Base-by-base conservation (phyloP, 768 basidiomycete species). In the Hericium erinaceus region DNA sequence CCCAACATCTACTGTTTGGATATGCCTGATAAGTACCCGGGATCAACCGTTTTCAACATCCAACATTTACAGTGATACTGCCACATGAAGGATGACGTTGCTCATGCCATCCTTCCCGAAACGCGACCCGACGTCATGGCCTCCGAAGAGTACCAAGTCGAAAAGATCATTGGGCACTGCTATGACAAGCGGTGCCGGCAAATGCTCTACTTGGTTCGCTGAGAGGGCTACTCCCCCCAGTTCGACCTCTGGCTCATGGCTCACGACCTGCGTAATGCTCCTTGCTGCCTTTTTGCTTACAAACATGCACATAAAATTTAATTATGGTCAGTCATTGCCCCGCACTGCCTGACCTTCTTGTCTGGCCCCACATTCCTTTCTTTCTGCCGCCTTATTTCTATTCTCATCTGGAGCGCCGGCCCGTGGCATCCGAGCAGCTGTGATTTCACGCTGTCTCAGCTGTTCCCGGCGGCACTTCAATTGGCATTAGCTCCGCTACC, bases 31-130 rank as follows among this genome's bases (percentile, higher is more conserved):
- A 61, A 60, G 1, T 69, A 66, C 56, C 53, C 59, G 0, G 62
- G 63, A 15, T 61, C 65, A 37, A 60, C 62, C 4, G 60, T 68
- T 2, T n/a, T 69, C 3, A 67, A 69, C 48, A 61, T 66, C 4
- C 52, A 54, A 9, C 67, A 69, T 10, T 24, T 52, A 3, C 10
- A 44, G 4, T 40, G 28, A 2, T 11, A 52, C 18, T 11, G 52
- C 13, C 20, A 26, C 4, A 24, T 57, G 4, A 41, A 38, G 7
- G 8, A 24, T 0, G 33, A 52, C 51, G 56, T 66, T 33, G 65
- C 61, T 5, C 33, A 54, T 11, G 3, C 44, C 11, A 20, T 26
- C 20, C 5, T 37, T 18, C 48, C 54, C 40, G 33, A 52, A 8
- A 52, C 28, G 1, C 18, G 51, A 11, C 2, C 3, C 12, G 15